A percentile compares a stretch with the other conserved stretches of the same genome.
Evolutionary conservation across 805 yeast genomes (phyloP).

Genomic region (Metschnikowia rubicola): DNA sequence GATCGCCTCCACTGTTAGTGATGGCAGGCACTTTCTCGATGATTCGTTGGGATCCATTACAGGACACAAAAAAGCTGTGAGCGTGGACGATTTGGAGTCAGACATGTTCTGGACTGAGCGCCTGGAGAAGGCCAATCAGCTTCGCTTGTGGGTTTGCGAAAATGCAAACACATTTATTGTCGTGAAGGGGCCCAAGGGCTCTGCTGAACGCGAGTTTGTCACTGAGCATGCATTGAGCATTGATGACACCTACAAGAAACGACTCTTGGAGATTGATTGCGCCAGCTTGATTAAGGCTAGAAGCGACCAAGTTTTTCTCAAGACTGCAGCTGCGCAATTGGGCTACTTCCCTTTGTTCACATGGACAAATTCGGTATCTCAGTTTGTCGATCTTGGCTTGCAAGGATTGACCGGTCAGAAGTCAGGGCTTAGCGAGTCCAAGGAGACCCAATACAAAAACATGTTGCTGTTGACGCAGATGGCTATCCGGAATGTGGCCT

Average conservation of each 20-base stretch:
- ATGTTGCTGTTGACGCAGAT: conserved; percentile 70
- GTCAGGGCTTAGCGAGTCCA: conserved; percentile 80
- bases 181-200: conserved; percentile 89
- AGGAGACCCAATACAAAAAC: conserved; percentile 76
- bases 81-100: conserved; percentile 19
- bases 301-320: conserved; percentile 65
- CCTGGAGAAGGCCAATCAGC: conserved; percentile 58
- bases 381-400: conserved; percentile 76
- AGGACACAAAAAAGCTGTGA: conserved; percentile 12
- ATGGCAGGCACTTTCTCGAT: conserved; percentile 36
- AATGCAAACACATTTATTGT: conserved; percentile 88
- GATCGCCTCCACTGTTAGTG: conserved; percentile 25
- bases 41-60: conserved; percentile 19
- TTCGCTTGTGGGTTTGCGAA: conserved; percentile 79
- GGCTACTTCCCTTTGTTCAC: conserved; percentile 95
- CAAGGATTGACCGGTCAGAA: conserved; percentile 94
- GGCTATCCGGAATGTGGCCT: conserved; percentile 67
- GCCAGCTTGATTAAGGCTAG: conserved; percentile 69
- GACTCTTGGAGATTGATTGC: conserved; percentile 74
- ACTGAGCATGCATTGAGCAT: conserved; percentile 60
- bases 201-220: conserved; percentile 85
- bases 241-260: conserved; percentile 40
- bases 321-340: conserved; percentile 64
- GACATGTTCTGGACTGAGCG: conserved; percentile 68
- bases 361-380: conserved; percentile 80